Conservation (phyloP, 1,284 basidiomycete genomes). For the Moniliella sp. region DNA sequence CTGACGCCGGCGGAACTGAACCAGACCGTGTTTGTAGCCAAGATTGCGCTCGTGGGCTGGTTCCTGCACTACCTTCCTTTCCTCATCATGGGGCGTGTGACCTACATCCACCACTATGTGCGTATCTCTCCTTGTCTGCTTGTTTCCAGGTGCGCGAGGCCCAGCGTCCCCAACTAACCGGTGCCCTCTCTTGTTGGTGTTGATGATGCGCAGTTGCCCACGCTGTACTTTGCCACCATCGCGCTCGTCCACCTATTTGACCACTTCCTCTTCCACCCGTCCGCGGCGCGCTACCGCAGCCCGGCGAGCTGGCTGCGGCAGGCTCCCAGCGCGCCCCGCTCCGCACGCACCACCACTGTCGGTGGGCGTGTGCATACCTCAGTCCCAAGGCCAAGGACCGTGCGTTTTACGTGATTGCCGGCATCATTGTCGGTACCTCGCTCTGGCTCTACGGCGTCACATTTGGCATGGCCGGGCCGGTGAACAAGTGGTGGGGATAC, state of each 20-base stretch:
- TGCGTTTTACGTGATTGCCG: conserved; percentile 46
- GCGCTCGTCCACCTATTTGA: conserved; percentile 76
- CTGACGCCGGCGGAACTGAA: conserved; percentile 75
- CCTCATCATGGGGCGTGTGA: conserved; percentile 73
- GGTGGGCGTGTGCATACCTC: too few species aligned
- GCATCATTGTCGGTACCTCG: conserved; percentile 52
- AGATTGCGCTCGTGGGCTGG: conserved; percentile 80
- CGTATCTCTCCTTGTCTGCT: conserved; percentile 20
- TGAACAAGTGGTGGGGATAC: conserved; percentile 37
- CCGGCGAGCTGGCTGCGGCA: not conserved
- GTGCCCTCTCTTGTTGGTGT: conserved; percentile 33
- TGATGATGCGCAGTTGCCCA: conserved; percentile 46
- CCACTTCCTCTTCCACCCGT: conserved; percentile 46
- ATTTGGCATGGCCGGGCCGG: conserved; percentile 66
- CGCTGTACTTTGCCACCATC: conserved; percentile 79
- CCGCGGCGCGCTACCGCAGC: conserved; percentile 20
- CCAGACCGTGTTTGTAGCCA: conserved; percentile 76
- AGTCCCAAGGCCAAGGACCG: conserved; percentile 52
- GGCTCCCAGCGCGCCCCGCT: too few species aligned
- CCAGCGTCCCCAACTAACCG: conserved; percentile 1
- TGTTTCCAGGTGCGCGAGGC: not conserved
- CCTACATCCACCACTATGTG: conserved; percentile 70
- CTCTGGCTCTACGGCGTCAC: conserved; percentile 81
- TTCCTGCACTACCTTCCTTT: conserved; percentile 73
- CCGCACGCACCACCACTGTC: too few species aligned